Conservation (phyloP, 768 basidiomycete species). For the Lentinula guzmanii region DNA sequence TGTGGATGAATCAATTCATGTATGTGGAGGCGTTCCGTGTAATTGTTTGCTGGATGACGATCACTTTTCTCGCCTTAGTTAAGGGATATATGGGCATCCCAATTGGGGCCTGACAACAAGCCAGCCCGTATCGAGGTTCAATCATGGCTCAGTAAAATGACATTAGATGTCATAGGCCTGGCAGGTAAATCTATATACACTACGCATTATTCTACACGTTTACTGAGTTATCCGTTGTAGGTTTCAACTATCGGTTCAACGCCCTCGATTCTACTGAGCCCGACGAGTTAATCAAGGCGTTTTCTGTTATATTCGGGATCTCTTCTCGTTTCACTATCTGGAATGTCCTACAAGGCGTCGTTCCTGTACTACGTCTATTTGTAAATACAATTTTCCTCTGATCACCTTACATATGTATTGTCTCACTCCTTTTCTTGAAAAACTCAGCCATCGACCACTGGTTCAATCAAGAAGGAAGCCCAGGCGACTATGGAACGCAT, state of each 20-base stretch:
- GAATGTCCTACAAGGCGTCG: constrained; percentile 11
- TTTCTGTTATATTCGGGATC: constrained; percentile 22
- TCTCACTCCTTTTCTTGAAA: background rate
- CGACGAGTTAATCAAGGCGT: constrained; percentile 26
- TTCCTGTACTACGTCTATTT: background rate
- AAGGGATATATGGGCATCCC: constrained; percentile 24
- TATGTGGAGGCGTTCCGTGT: constrained; percentile 5
- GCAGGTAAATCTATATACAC: constrained; percentile 19
- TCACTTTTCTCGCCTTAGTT: constrained; percentile 15
- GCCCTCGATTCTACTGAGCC: constrained; percentile 15
- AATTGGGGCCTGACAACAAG: constrained; percentile 14
- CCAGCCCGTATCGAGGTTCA: constrained; percentile 21
- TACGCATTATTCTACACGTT: background rate
- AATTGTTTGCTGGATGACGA: background rate
- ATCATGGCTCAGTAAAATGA: constrained; percentile 26
- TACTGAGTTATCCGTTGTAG: constrained; percentile 14
- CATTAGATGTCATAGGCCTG: constrained; percentile 37
- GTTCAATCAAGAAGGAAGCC: constrained; percentile 22
- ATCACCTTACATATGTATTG: background rate
- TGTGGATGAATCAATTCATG: constrained; percentile 29
- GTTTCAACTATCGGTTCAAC: constrained; percentile 32
- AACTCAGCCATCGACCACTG: constrained; percentile 24
- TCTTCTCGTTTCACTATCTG: constrained; percentile 10
- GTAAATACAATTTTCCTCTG: background rate
- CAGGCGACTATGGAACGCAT: constrained; percentile 28